A percentile compares a stretch with the other conserved stretches of the same genome.
Conservation (phyloP, 2,329 filamentous ascomycete genomes). For the Penicillium polonicum region DNA sequence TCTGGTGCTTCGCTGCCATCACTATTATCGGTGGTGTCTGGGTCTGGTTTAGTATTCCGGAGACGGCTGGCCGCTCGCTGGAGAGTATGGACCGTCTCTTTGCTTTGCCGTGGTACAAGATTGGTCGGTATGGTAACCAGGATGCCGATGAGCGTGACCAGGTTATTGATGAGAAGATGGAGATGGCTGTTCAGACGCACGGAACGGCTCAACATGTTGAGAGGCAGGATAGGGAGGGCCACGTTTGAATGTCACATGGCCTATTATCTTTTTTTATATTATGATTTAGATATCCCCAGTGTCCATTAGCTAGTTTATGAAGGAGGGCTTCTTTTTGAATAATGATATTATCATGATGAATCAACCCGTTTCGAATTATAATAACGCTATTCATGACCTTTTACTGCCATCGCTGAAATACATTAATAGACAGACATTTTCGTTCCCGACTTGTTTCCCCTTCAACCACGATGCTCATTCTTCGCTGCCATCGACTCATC, state of each 20-base stretch:
- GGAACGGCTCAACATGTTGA: slow-evolving; percentile 21
- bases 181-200: slow-evolving; percentile 16
- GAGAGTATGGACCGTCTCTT: slow-evolving; percentile 70
- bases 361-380: not conserved
- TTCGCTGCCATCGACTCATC: not conserved
- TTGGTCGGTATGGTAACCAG: slow-evolving; percentile 52
- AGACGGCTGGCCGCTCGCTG: slow-evolving; percentile 61
- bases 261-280: not conserved
- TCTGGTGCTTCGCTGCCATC: slow-evolving; percentile 71
- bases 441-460: no score
- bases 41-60: slow-evolving; percentile 71
- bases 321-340: not conserved
- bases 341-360: not conserved
- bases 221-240: slow-evolving; percentile 12
- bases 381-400: not conserved
- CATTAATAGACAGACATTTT: not conserved
- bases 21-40: slow-evolving; percentile 67
- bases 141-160: slow-evolving; percentile 33
- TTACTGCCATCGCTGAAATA: not conserved
- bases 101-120: slow-evolving; percentile 70
- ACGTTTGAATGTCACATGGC: slow-evolving; percentile 2
- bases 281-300: not conserved
- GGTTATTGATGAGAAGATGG: slow-evolving; percentile 26
- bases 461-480: not conserved
- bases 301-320: not conserved